Evolutionary conservation across 2,329 filamentous ascomycete species (phyloP).

Genomic region (Calonectria naviculata): DNA sequence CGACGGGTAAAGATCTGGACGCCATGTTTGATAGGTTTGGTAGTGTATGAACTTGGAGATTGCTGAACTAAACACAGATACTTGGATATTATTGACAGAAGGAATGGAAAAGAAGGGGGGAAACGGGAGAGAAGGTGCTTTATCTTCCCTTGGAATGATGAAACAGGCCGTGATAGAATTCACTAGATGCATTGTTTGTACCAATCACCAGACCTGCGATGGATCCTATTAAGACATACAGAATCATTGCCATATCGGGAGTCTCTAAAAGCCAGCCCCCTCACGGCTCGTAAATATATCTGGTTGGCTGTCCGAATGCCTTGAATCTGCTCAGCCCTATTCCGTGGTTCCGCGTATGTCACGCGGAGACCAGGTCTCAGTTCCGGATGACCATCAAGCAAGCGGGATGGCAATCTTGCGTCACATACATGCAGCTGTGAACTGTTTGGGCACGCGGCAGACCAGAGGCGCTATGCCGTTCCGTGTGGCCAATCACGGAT

Average conservation of each 20-base stretch:
- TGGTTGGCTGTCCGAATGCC: neutral
- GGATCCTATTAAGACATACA: neutral
- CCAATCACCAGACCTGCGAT: neutral
- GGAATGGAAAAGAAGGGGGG: neutral
- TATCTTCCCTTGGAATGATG: neutral
- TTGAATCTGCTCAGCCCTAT: neutral
- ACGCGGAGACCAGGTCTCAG: neutral
- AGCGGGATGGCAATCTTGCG: neutral
- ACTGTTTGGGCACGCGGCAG: neutral
- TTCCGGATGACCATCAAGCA: neutral
- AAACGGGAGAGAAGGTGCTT: neutral
- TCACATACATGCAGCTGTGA: neutral
- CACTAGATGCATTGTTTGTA: neutral
- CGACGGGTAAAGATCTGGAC: conserved; percentile 15
- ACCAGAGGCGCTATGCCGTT: neutral
- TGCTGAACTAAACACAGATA: neutral
- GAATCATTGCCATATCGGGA: neutral
- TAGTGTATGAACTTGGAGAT: neutral
- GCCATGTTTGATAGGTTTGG: neutral
- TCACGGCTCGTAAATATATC: neutral
- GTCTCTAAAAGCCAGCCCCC: neutral
- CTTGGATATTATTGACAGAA: no score
- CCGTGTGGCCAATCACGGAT: neutral
- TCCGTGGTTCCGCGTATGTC: neutral
- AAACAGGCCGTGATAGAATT: neutral